Conservation (phyloP, 768 basidiomycete genomes). For the Daedaleopsis nitida region DNA sequence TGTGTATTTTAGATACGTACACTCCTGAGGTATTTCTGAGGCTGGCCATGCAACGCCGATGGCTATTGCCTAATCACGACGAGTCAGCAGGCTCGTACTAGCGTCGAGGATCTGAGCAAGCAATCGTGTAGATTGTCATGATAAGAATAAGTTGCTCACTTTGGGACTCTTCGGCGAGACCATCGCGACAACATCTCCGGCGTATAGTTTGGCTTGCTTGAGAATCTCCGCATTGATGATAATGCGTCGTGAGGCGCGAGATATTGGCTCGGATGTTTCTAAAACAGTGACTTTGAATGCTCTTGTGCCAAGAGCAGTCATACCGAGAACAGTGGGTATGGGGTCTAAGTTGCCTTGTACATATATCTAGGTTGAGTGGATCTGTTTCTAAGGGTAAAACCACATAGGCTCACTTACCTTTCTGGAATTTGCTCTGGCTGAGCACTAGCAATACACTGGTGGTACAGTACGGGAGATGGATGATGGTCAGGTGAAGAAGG, state of each 20-base stretch:
- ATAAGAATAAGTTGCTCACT: slow-evolving; percentile 30
- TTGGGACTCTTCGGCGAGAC: slow-evolving; percentile 39
- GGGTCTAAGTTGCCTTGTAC: too few relatives aligned
- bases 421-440: too few relatives aligned
- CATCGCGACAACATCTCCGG: slow-evolving; percentile 71
- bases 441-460: too few relatives aligned
- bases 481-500: too few relatives aligned
- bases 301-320: slow-evolving; percentile 27
- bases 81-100: slow-evolving; percentile 5
- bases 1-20: slow-evolving; percentile 42
- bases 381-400: too few relatives aligned
- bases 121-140: background rate
- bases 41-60: slow-evolving; percentile 82
- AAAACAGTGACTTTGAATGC: slow-evolving; percentile 31
- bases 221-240: slow-evolving; percentile 62
- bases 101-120: background rate
- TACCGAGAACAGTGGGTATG: background rate
- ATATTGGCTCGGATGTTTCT: slow-evolving; percentile 25
- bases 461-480: too few relatives aligned
- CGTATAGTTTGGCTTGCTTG: slow-evolving; percentile 60
- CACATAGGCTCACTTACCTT: too few relatives aligned
- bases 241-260: slow-evolving; percentile 64
- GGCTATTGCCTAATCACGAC: slow-evolving; percentile 51
- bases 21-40: slow-evolving; percentile 54
- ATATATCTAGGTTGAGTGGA: too few relatives aligned